Conservation (phyloP, 768 basidiomycete genomes). For the Clathrus columnatus region DNA sequence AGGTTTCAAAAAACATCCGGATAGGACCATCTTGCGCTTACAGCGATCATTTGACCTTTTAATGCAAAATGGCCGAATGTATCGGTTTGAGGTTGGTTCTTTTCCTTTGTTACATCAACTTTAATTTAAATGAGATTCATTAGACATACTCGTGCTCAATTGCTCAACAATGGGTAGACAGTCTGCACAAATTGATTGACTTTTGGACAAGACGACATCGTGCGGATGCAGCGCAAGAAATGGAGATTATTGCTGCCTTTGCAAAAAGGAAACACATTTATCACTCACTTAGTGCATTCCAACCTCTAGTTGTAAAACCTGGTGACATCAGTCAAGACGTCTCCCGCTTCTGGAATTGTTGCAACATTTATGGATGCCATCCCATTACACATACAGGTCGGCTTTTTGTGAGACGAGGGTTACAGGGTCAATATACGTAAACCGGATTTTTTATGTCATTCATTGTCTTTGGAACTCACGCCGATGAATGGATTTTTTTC, state of each 20-base stretch:
- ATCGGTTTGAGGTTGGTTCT: constrained; percentile 68
- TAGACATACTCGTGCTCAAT: constrained; percentile 58
- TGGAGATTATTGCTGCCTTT: constrained; percentile 56
- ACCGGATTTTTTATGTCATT: too few relatives aligned
- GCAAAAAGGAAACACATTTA: constrained; percentile 28
- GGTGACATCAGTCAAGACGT: constrained; percentile 50
- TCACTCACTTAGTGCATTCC: constrained; percentile 33
- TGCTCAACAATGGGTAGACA: constrained; percentile 80
- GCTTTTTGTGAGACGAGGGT: constrained; percentile 60
- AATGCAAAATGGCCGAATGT: constrained; percentile 54
- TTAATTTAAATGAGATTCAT: not conserved
- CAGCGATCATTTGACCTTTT: constrained; percentile 72
- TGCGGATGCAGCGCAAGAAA: constrained; percentile 69
- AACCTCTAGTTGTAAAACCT: constrained; percentile 37
- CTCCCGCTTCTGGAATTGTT: constrained; percentile 76
- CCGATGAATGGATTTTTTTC: not conserved
- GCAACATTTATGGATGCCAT: constrained; percentile 70
- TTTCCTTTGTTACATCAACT: not conserved
- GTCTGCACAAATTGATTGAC: constrained; percentile 54
- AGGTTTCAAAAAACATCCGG: constrained; percentile 31
- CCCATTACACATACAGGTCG: constrained; percentile 67
- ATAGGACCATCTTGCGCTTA: constrained; percentile 42
- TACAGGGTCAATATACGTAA: constrained; percentile 72
- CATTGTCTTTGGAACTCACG: not conserved
- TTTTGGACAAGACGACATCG: constrained; percentile 80